Conservation (phyloP, 768 basidiomycete species). For the Trametes punicea region DNA sequence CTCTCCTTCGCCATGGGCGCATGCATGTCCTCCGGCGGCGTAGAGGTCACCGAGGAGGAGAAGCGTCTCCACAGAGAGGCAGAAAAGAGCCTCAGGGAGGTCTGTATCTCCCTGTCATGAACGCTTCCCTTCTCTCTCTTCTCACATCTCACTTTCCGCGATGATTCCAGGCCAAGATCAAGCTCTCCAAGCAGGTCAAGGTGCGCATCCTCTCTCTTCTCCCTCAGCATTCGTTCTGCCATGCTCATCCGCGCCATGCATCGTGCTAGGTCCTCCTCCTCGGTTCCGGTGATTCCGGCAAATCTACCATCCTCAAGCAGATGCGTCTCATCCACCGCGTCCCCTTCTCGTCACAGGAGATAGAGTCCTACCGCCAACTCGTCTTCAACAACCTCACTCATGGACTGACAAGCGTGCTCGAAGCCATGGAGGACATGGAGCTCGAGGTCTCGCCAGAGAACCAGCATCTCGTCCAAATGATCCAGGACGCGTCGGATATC, state of each 20-base stretch:
- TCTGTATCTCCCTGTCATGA: slow-evolving; percentile 32
- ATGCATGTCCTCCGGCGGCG: slow-evolving; percentile 64
- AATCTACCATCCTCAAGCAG: slow-evolving; percentile 95
- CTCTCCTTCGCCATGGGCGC: slow-evolving; percentile 52
- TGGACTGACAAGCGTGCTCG: slow-evolving; percentile 78
- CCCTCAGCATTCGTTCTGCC: slow-evolving; percentile 58
- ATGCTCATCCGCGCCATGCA: background rate
- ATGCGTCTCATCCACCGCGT: slow-evolving; percentile 94
- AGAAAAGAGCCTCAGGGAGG: slow-evolving; percentile 78
- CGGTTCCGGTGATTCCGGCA: slow-evolving; percentile 92
- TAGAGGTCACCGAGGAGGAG: slow-evolving; percentile 68
- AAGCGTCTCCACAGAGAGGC: slow-evolving; percentile 61
- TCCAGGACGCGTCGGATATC: slow-evolving; percentile 70
- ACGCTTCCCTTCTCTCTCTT: slow-evolving; percentile 8
- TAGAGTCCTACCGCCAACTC: slow-evolving; percentile 87
- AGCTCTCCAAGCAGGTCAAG: slow-evolving; percentile 73
- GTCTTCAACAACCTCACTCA: slow-evolving; percentile 90
- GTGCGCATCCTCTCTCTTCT: slow-evolving; percentile 34
- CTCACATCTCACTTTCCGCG: background rate
- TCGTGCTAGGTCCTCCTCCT: slow-evolving; percentile 70
- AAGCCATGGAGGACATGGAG: slow-evolving; percentile 88
- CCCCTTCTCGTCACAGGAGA: slow-evolving; percentile 77
- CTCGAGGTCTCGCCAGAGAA: slow-evolving; percentile 68
- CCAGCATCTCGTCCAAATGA: slow-evolving; percentile 49
- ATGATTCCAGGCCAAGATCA: slow-evolving; percentile 61